These are phyloP conservation scores for Calophaca sinica DNA, from an alignment of 306 rosid species.

Conservation along the genomic window DNA sequence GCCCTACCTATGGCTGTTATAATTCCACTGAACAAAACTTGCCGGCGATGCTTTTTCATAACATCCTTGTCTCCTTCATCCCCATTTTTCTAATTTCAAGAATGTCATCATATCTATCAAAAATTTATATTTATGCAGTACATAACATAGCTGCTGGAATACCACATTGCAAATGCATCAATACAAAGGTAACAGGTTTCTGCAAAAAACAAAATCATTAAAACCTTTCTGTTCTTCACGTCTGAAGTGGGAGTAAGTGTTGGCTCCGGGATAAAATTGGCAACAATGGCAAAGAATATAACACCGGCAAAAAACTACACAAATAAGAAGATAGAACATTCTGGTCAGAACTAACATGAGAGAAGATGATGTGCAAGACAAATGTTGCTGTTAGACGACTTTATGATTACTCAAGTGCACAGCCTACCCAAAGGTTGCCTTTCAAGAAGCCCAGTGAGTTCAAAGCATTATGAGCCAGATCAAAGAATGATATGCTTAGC, in stretches of 20 bases:
- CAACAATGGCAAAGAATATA: slow-evolving; percentile 77
- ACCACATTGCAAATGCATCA: slow-evolving; percentile 42
- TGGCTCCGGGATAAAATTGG: slow-evolving; percentile 93
- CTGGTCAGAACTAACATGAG: slow-evolving; percentile 33
- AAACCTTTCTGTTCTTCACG: slow-evolving; percentile 73
- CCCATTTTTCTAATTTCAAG: slow-evolving; percentile 68
- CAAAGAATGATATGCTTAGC: slow-evolving; percentile 96
- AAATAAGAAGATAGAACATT: slow-evolving; percentile 39
- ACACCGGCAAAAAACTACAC: slow-evolving; percentile 94
- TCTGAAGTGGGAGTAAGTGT: slow-evolving; percentile 71
- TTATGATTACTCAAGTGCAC: slow-evolving; percentile 7
- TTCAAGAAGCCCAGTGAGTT: slow-evolving; percentile 94
- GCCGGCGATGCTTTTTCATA: slow-evolving; percentile 90
- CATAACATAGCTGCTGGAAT: slow-evolving; percentile 39
- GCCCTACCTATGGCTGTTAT: slow-evolving; percentile 87
- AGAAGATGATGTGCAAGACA: slow-evolving; percentile 8
- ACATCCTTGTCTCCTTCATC: slow-evolving; percentile 90
- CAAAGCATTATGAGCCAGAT: slow-evolving; percentile 95
- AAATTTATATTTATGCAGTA: slow-evolving; percentile 35
- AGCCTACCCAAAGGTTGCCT: slow-evolving; percentile 91
- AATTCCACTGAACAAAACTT: slow-evolving; percentile 90
- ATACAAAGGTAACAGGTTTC: slow-evolving; percentile 26
- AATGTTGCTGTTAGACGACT: slow-evolving; percentile 7
- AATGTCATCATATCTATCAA: slow-evolving; percentile 54
- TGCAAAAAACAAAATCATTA: slow-evolving; percentile 28